Percentiles rank a stretch among this genome's conserved stretches.
Conservation (phyloP, 2,329 filamentous ascomycete genomes). For the Cladosporium colombiae region DNA sequence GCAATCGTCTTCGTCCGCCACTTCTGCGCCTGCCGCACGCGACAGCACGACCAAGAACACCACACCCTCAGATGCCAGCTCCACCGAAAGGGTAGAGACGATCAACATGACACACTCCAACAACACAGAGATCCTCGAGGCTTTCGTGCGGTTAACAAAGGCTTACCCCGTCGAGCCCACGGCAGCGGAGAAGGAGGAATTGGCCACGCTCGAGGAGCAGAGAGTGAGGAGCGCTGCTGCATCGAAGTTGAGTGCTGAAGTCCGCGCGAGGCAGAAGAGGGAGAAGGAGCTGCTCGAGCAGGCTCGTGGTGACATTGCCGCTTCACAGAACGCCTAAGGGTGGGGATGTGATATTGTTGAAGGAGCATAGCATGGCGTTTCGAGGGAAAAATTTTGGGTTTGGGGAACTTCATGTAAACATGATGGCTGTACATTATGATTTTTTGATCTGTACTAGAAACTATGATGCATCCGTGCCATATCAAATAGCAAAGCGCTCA, state of each 20-base stretch:
- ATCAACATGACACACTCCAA: constrained; percentile 63
- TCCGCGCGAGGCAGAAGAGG: constrained; percentile 59
- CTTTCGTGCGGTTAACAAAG: constrained; percentile 63
- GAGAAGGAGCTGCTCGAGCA: constrained; percentile 61
- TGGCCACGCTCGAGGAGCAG: constrained; percentile 60
- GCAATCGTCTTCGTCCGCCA: constrained; percentile 32
- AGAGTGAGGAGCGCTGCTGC: constrained; percentile 56
- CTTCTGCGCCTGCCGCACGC: constrained; percentile 27
- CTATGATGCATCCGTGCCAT: background rate
- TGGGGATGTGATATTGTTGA: background rate
- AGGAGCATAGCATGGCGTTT: constrained; percentile 19
- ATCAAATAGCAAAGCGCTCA: background rate
- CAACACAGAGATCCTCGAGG: constrained; percentile 63
- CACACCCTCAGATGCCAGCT: constrained; percentile 35
- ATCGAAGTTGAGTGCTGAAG: constrained; percentile 54
- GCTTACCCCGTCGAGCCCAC: constrained; percentile 60
- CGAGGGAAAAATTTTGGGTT: constrained; percentile 14
- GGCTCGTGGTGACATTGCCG: constrained; percentile 51
- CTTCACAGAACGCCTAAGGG: background rate
- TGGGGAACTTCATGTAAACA: constrained; percentile 15
- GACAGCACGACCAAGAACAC: constrained; percentile 34
- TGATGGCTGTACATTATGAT: constrained; percentile 16
- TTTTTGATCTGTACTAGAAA: constrained; percentile 12
- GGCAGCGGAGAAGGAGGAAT: constrained; percentile 59
- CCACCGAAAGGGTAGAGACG: constrained; percentile 41